phyloP scores from a whole-genome alignment of 306 rosid species.

The Glycine latifolia region DNA sequence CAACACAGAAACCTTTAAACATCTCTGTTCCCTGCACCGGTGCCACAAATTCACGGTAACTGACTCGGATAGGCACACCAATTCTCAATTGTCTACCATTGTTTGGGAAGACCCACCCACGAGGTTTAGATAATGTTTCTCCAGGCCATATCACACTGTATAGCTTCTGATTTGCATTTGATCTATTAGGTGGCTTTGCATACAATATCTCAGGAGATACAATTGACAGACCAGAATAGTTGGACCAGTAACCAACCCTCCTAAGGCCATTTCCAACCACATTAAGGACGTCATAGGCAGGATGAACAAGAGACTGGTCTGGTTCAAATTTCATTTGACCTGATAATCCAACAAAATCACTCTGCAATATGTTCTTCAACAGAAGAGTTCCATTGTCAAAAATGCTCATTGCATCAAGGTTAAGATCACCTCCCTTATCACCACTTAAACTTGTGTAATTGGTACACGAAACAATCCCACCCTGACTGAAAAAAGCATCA shows the following conservation, averaged over 20 bases:
- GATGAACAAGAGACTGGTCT: slow-evolving; percentile 67
- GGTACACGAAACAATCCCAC: slow-evolving; percentile 74
- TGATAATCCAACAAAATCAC: slow-evolving; percentile 73
- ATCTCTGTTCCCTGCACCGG: slow-evolving; percentile 66
- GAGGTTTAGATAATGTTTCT: slow-evolving; percentile 73
- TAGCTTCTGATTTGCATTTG: slow-evolving; percentile 71
- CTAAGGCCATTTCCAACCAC: slow-evolving; percentile 81
- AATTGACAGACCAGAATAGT: slow-evolving; percentile 88
- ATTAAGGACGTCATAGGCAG: slow-evolving; percentile 84
- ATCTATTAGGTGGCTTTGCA: slow-evolving; percentile 77
- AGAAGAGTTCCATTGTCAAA: slow-evolving; percentile 78
- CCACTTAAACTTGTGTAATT: slow-evolving; percentile 63
- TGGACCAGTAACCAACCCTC: slow-evolving; percentile 90
- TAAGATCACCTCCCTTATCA: slow-evolving; percentile 56
- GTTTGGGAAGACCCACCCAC: slow-evolving; percentile 98
- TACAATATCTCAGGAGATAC: slow-evolving; percentile 80
- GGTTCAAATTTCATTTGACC: slow-evolving; percentile 73
- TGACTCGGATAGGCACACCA: slow-evolving; percentile 80
- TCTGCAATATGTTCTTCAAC: slow-evolving; percentile 67
- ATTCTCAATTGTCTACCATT: slow-evolving; percentile 79
- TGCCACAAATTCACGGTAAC: slow-evolving; percentile 81
- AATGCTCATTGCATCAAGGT: slow-evolving; percentile 86
- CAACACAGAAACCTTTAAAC: slow-evolving; percentile 89
- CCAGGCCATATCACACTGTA: slow-evolving; percentile 91
- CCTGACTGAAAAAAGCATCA: slow-evolving; percentile 72